These are phyloP conservation scores for Ophiostoma novo-ulmi DNA, from an alignment of 2,329 filamentous ascomycete species.

Conservation along the genomic window DNA sequence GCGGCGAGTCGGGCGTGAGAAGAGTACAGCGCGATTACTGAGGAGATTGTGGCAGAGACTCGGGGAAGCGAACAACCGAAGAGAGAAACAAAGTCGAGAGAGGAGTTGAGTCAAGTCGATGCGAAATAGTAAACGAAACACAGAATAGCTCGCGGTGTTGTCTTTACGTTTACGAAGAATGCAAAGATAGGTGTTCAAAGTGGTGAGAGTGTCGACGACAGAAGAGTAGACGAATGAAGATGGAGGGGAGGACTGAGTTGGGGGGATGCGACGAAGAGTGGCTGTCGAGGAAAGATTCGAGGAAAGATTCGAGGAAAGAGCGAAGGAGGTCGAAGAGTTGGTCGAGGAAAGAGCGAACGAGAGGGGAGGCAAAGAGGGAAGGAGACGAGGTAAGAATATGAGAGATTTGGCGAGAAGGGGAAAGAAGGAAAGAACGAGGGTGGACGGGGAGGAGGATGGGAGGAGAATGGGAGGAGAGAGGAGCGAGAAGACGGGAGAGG, in stretches of 20 bases:
- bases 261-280: slow-evolving; percentile 6
- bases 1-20: background rate
- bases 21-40: background rate
- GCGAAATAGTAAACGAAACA: background rate
- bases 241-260: background rate
- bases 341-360: background rate
- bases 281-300: background rate
- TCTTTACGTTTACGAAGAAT: background rate
- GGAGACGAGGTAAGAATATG: background rate
- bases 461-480: slow-evolving; percentile 14
- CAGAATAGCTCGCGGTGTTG: no score
- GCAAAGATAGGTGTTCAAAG: background rate
- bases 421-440: background rate
- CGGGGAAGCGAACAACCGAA: background rate
- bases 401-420: background rate
- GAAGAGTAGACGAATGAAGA: background rate
- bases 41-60: background rate
- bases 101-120: background rate
- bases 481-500: slow-evolving; percentile 13
- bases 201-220: background rate
- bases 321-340: slow-evolving; percentile 6
- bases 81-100: background rate
- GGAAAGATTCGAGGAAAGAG: slow-evolving; percentile 11
- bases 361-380: background rate
- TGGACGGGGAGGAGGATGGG: background rate